Percentiles rank a stretch among this genome's conserved stretches.
Evolutionary conservation across 2,329 filamentous ascomycete genomes (phyloP).

Genomic region (Xylariaceae sp.): DNA sequence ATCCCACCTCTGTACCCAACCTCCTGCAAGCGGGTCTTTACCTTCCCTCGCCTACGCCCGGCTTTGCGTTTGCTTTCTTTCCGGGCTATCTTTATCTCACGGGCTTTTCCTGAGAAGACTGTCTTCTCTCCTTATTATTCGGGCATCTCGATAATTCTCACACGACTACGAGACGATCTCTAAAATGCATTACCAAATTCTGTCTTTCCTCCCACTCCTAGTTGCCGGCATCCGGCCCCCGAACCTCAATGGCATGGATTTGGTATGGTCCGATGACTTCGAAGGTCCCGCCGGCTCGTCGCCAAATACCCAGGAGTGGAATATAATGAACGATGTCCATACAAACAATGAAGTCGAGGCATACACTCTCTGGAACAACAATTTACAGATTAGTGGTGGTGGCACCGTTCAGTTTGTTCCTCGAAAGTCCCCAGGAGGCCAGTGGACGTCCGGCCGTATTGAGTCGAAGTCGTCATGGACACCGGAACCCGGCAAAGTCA

Average conservation of each 20-base stretch:
- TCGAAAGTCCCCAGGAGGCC: slow-evolving; percentile 35
- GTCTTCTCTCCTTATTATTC: slow-evolving; percentile 5
- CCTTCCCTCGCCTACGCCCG: slow-evolving; percentile 7
- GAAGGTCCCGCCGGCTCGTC: slow-evolving; percentile 28
- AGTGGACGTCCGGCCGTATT: slow-evolving; percentile 54
- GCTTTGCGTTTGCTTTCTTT: slow-evolving; percentile 13
- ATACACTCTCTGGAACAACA: slow-evolving; percentile 44
- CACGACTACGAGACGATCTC: slow-evolving; percentile 12
- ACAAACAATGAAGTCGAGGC: slow-evolving; percentile 51
- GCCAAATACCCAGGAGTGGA: slow-evolving; percentile 27
- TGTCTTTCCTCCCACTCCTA: slow-evolving; percentile 29
- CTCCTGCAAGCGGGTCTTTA: slow-evolving; percentile 29
- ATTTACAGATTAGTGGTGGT: slow-evolving; percentile 49
- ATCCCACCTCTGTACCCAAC: slow-evolving; percentile 21
- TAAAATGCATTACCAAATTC: slow-evolving; percentile 32
- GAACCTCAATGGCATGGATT: slow-evolving; percentile 27
- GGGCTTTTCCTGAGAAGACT: slow-evolving; percentile 7
- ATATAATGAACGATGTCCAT: slow-evolving; percentile 36
- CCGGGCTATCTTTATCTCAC: slow-evolving; percentile 1
- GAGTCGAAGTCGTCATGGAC: slow-evolving; percentile 48
- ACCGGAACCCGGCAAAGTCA: slow-evolving; percentile 43
- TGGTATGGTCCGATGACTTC: slow-evolving; percentile 30
- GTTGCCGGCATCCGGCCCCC: slow-evolving; percentile 30
- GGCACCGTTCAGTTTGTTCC: slow-evolving; percentile 51
- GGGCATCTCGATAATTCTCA: slow-evolving; percentile 14